Base-by-base conservation (phyloP, 1,139 yeast species). In the Blastobotrys arbuscula region DNA sequence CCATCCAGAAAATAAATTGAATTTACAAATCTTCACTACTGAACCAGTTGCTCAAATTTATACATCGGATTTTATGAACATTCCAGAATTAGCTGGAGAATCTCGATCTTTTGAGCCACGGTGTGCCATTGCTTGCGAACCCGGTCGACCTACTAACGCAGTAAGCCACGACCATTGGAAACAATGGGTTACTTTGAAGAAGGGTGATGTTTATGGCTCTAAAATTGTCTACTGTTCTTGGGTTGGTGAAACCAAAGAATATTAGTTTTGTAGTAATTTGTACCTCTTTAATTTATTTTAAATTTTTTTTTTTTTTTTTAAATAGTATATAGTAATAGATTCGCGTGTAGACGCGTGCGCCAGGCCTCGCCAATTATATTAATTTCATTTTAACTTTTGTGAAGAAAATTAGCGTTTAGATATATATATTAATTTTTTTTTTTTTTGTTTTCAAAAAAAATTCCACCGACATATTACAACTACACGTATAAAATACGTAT, bases 11-110 rank as follows among this genome's bases (percentile, higher is more conserved):
- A 66, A 81, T 8, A 63, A 68, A 13, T 62, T 74, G 42, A 69
- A 69, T 42, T 60, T 82, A 41, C 64, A 64, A 15, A 75, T 78
- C 15, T 62, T 66, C 24, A 70, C 85, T 9, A 82, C 88, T 1
- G 89, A 82, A 54, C 89, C 89, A 5, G 69, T 80, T 3, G 81
- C 78, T 71, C 88, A 82, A 64, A 70, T 82, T 47, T 82, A 82
- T 65, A 79, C 87, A 34, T 85, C 85, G 31, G 81, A 77, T 55
- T 70, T 69, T 47, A 70, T 75, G 50, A 59, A 72, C 50, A 69
- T 74, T 39, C 63, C 61, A 8, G 51, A 50, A 30, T 58, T 60
- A 28, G 66, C 65, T 8, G 72, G 72, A 2, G 66, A 63, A 50
- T 23, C 64, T 6, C 64, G 65, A 20, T 58, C 56, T 28, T 72